Conservation (phyloP, 1,284 basidiomycete genomes). For the Boletus sp. region DNA sequence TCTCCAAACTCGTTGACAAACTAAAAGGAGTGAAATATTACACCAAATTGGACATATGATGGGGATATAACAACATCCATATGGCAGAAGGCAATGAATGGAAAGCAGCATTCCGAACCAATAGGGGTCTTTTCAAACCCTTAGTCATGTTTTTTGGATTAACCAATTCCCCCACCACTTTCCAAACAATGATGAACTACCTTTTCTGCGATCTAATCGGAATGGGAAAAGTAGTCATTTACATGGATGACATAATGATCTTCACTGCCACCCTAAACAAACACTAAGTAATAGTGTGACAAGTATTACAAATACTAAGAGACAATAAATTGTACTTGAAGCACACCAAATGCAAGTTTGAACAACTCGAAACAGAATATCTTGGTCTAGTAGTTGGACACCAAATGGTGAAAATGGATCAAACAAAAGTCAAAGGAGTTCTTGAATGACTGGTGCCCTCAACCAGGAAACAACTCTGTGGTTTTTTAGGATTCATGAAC, state of each 20-base stretch:
- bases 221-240: background rate
- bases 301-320: background rate
- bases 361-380: background rate
- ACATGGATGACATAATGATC: conserved; percentile 4
- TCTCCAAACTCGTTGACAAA: background rate
- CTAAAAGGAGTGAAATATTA: background rate
- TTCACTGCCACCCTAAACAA: background rate
- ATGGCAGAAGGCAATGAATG: conserved; percentile 10
- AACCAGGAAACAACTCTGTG: background rate
- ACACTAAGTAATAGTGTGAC: background rate
- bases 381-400: background rate
- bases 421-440: background rate
- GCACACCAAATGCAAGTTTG: background rate
- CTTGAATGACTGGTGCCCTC: background rate
- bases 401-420: background rate
- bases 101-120: conserved; percentile 1
- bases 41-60: background rate
- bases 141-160: conserved; percentile 6
- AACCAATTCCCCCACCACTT: accelerated
- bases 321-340: background rate
- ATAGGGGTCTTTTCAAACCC: background rate
- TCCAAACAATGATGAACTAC: conserved; percentile 9
- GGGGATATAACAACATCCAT: conserved; percentile 5
- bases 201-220: background rate
- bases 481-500: background rate